A percentile compares a stretch with the other conserved stretches of the same genome.
phyloP scores from a whole-genome alignment of 2,329 filamentous ascomycete species.

The Drechslerella dactyloides region DNA sequence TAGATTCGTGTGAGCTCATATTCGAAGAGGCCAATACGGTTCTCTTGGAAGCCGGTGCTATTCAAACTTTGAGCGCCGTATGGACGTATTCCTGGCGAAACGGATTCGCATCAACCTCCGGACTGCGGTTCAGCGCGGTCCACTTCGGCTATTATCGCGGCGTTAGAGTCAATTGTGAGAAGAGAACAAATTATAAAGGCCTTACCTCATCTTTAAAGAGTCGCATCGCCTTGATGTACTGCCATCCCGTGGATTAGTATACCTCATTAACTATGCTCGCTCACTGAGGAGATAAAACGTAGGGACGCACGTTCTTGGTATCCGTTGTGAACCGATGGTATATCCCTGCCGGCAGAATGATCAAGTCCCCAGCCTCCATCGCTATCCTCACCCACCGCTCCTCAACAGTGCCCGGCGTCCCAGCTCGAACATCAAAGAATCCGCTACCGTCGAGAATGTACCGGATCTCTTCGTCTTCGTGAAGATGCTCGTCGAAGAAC shows the following conservation, averaged over 20 bases:
- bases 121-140: conserved; percentile 85
- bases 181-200: conserved; percentile 2
- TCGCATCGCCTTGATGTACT: conserved; percentile 96
- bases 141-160: conserved; percentile 73
- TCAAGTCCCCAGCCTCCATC: conserved; percentile 84
- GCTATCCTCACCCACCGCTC: conserved; percentile 89
- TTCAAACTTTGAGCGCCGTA: conserved; percentile 30
- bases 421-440: conserved; percentile 85
- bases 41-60: neutral
- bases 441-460: conserved; percentile 88
- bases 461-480: conserved; percentile 97
- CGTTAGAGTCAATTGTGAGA: neutral
- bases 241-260: too few species aligned
- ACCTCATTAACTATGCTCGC: too few species aligned
- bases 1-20: too few species aligned
- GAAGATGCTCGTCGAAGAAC: conserved; percentile 94
- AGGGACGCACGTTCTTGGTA: conserved; percentile 76
- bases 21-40: too few species aligned
- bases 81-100: conserved; percentile 78
- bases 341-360: conserved; percentile 92
- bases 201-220: conserved; percentile 85
- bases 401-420: conserved; percentile 63
- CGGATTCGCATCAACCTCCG: conserved; percentile 77
- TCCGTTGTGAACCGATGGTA: conserved; percentile 98
- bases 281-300: too few species aligned